Evolutionary conservation across 2,329 filamentous ascomycete genomes (phyloP).

Genomic region (Metarhizium guizhouense): DNA sequence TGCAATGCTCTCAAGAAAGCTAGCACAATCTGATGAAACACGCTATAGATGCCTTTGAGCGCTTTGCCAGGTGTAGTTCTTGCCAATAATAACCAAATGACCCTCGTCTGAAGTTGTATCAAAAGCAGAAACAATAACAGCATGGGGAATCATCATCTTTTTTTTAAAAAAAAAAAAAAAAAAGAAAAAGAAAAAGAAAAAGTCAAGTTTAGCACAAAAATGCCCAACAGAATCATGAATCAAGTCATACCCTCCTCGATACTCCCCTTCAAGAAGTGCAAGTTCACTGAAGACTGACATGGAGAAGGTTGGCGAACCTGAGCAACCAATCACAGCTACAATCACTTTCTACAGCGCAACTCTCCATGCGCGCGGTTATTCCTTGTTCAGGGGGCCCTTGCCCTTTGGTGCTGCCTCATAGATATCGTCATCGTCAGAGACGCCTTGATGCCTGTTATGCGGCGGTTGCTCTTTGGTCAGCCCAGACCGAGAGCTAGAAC

Average conservation of each 20-base stretch:
- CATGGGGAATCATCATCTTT: neutral
- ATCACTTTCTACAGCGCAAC: neutral
- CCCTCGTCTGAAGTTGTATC: neutral
- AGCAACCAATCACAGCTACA: neutral
- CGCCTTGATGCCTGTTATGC: constrained; percentile 13
- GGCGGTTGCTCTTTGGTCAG: constrained; percentile 11
- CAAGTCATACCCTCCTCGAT: neutral
- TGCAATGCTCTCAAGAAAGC: neutral
- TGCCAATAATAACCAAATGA: neutral
- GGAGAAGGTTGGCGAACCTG: neutral
- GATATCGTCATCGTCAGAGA: constrained; percentile 28
- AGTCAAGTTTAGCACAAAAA: neutral
- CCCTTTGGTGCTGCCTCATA: constrained; percentile 30
- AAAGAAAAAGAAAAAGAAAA: too few relatives aligned
- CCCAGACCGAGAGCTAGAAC: constrained; percentile 10
- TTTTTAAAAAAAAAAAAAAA: neutral
- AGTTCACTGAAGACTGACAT: neutral
- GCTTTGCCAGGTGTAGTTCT: neutral
- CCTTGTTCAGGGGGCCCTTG: constrained; percentile 28
- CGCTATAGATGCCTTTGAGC: neutral
- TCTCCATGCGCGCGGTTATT: constrained; percentile 10
- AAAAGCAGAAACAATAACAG: neutral
- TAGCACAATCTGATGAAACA: neutral
- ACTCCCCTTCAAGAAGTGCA: neutral
- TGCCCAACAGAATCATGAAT: neutral